Base-by-base conservation (phyloP, 352 stramenopile species). In the Globisporangium mamillatum region DNA sequence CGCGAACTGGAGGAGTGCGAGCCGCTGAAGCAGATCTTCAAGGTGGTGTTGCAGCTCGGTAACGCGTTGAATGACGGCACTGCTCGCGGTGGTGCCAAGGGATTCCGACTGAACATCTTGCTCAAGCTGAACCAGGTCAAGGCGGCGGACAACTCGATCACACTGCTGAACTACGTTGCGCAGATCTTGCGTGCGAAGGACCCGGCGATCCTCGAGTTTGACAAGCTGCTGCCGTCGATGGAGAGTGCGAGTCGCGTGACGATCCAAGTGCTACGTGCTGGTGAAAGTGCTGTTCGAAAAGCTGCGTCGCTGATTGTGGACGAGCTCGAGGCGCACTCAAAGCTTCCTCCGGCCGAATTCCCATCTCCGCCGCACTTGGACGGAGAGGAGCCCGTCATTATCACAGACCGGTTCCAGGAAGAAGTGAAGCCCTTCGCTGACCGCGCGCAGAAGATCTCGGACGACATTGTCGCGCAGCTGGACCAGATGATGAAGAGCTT, bases 1-100 rank as follows among this genome's bases (percentile, higher is more conserved):
- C 74, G 78, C 3, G 92, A 98, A 72, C 72, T 98, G 16, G 88
- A 97, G 68, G 77, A 84, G 34, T 98, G 90, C 50, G 75, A 88
- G 7, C 91, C 91, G 53, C 73, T 99, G 14, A 84, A 92, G 58
- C 82, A 97, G 56, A 92, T 97, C 38, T 90, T 97, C 57, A 76
- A 84, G 20, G 76, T 97, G 1, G 86, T 97, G 20, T 48, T 97
- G 41, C 86, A 84, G 16, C 71, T 98, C 18, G 92, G 92, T 32
- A 98, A 98, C 66, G 89, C 90, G n/a, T 71, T 98, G 57, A 98
- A 98, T 63, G 90, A 93, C 64, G 87, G 87, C 44, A 94, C 87
- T 10, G 74, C 87, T 3, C 81, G 87, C n/a, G 91, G 92, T 44
- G 86, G 84, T 29, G 91, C 90, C 14, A 93, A 90, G 67, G 92